These are phyloP conservation scores for Cyberlindnera mycetangii DNA, from an alignment of 805 yeast species.

Conservation along the genomic window DNA sequence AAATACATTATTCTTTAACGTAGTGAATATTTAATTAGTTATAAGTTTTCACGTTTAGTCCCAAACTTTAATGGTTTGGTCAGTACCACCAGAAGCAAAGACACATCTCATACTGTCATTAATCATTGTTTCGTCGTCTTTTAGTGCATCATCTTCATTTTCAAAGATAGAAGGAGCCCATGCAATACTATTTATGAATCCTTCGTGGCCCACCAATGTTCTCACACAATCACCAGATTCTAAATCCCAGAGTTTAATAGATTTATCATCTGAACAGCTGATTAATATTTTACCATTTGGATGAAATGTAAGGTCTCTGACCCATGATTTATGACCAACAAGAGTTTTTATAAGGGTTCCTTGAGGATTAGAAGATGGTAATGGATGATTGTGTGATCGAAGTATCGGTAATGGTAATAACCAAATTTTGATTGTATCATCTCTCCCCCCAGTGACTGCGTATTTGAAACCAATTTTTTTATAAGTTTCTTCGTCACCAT, in stretches of 20 bases:
- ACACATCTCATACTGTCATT: constrained; percentile 57
- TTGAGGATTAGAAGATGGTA: constrained; percentile 57
- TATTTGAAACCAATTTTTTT: constrained; percentile 58
- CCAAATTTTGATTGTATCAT: constrained; percentile 74
- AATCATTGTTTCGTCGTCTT: constrained; percentile 30
- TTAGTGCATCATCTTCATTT: constrained; percentile 27
- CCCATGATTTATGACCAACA: constrained; percentile 85
- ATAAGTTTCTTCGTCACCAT: constrained; percentile 27
- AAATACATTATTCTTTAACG: constrained; percentile 1
- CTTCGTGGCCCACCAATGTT: constrained; percentile 63
- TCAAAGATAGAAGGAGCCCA: constrained; percentile 47
- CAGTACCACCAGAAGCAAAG: constrained; percentile 93
- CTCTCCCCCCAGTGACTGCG: constrained; percentile 78
- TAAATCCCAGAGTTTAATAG: constrained; percentile 77
- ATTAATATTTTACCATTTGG: constrained; percentile 71
- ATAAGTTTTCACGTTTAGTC: constrained; percentile 32
- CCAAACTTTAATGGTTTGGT: constrained; percentile 90
- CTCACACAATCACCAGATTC: constrained; percentile 44
- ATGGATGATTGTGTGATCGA: constrained; percentile 52
- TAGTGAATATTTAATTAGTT: constrained; percentile 1
- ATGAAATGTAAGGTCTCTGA: constrained; percentile 63
- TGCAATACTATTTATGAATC: constrained; percentile 63
- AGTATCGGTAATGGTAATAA: constrained; percentile 62
- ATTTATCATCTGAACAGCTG: constrained; percentile 77
- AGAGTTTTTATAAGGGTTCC: constrained; percentile 58